A percentile compares a stretch with the other conserved stretches of the same genome.
phyloP scores from a whole-genome alignment of 2,329 filamentous ascomycete genomes.

The Cladosporium sp. region DNA sequence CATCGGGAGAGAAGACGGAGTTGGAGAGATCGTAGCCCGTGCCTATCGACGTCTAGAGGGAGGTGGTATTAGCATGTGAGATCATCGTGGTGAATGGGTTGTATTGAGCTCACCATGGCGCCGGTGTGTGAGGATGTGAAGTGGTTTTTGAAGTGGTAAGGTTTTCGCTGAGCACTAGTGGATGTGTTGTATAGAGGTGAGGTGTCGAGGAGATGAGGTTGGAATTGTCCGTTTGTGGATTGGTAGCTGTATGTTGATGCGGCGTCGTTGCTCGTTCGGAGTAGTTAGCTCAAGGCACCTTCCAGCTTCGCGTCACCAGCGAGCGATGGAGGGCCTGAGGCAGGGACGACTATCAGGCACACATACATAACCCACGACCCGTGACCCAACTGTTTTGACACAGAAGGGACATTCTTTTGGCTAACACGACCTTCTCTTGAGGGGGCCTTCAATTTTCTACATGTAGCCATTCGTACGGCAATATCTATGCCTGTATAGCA shows the following conservation, averaged over 20 bases:
- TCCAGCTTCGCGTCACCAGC: conserved; percentile 15
- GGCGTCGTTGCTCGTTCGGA: conserved; percentile 7
- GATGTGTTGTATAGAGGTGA: background rate
- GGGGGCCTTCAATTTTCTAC: background rate
- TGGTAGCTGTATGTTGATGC: conserved; percentile 16
- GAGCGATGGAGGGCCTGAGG: background rate
- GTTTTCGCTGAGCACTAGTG: background rate
- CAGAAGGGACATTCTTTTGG: background rate
- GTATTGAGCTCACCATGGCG: conserved; percentile 32
- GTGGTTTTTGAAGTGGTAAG: background rate
- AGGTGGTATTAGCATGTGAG: conserved; percentile 3
- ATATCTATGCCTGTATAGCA: background rate
- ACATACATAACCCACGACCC: background rate
- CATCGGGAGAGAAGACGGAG: conserved; percentile 99
- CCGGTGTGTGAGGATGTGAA: conserved; percentile 18
- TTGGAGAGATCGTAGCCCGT: conserved; percentile 99
- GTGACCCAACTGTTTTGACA: background rate
- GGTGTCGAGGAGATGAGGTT: background rate
- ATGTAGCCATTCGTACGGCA: no score
- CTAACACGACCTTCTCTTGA: no score
- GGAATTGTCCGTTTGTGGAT: background rate
- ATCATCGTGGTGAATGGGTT: background rate
- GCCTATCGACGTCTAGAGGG: conserved; percentile 91
- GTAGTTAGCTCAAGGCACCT: conserved; percentile 17
- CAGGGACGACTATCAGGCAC: background rate